A percentile compares a stretch with the other conserved stretches of the same genome.
Evolutionary conservation across 176 grass and related monocot species (phyloP).

Genomic region (Elymus sibiricus): DNA sequence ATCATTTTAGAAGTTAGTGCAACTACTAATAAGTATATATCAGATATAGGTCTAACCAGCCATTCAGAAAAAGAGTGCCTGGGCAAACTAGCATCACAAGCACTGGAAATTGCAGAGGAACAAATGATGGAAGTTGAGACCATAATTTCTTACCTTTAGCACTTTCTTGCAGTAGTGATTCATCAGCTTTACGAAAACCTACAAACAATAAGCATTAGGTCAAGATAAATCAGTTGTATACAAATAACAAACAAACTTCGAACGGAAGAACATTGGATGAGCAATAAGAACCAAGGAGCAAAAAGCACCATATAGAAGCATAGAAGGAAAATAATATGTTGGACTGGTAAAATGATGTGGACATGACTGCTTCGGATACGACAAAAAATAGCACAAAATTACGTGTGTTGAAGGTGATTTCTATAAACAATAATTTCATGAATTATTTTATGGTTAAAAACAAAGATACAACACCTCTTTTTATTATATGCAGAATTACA

Average conservation of each 20-base stretch:
- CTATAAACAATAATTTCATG: too few relatives aligned
- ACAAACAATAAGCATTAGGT: conserved; percentile 14
- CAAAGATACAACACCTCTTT: too few relatives aligned
- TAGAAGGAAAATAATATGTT: neutral
- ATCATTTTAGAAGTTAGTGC: neutral
- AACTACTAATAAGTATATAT: neutral
- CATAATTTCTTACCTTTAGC: conserved; percentile 48
- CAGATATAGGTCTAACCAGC: neutral
- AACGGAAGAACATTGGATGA: neutral
- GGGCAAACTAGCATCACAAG: neutral
- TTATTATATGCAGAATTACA: too few relatives aligned
- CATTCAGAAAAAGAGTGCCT: neutral
- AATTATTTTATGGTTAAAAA: too few relatives aligned
- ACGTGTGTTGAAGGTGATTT: too few relatives aligned
- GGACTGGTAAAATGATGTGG: neutral
- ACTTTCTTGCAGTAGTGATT: conserved; percentile 82
- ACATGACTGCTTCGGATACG: too few relatives aligned
- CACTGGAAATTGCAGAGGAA: neutral
- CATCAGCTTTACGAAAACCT: conserved; percentile 84
- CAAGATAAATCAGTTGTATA: neutral
- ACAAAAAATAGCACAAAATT: too few relatives aligned
- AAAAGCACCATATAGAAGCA: neutral
- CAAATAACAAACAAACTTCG: neutral
- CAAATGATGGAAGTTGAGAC: neutral
- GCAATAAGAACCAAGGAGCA: neutral